phyloP scores from a whole-genome alignment of 148 eudicot genomes.

The Amaranthus hypochondriacus region DNA sequence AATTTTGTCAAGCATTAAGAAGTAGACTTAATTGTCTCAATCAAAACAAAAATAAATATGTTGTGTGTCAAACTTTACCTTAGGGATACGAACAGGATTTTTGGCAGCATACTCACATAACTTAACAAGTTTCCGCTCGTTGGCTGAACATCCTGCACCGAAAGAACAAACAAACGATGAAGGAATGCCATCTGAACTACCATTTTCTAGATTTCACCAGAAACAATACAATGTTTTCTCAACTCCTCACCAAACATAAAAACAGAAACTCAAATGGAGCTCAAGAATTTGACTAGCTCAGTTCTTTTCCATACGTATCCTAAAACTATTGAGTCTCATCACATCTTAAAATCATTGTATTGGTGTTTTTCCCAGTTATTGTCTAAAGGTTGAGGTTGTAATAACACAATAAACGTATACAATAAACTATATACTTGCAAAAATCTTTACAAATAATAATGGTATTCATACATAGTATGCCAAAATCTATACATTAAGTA shows the following conservation, averaged over 20 bases:
- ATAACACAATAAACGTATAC: neutral
- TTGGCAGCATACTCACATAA: slow-evolving; percentile 96
- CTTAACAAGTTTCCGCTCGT: slow-evolving; percentile 76
- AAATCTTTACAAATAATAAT: neutral
- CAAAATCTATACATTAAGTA: neutral
- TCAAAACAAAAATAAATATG: neutral
- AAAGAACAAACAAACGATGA: neutral
- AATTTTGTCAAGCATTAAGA: neutral
- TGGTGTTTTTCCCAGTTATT: neutral
- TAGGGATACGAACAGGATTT: slow-evolving; percentile 90
- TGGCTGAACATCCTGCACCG: slow-evolving; percentile 62
- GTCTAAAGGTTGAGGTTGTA: neutral
- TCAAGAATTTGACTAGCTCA: neutral
- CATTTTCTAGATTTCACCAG: neutral
- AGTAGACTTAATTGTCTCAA: neutral
- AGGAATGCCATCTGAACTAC: neutral
- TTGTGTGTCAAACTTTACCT: slow-evolving; percentile 39
- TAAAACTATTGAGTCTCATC: neutral
- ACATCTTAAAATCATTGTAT: neutral
- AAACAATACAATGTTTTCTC: neutral
- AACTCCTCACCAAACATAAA: neutral
- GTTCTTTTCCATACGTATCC: neutral
- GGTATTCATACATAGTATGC: neutral
- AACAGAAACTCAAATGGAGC: neutral
- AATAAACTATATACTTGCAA: neutral